Percentiles rank a stretch among this genome's conserved stretches.
Evolutionary conservation across 441 rosid genomes (phyloP).

Genomic region (Syzygium syzygioides): DNA sequence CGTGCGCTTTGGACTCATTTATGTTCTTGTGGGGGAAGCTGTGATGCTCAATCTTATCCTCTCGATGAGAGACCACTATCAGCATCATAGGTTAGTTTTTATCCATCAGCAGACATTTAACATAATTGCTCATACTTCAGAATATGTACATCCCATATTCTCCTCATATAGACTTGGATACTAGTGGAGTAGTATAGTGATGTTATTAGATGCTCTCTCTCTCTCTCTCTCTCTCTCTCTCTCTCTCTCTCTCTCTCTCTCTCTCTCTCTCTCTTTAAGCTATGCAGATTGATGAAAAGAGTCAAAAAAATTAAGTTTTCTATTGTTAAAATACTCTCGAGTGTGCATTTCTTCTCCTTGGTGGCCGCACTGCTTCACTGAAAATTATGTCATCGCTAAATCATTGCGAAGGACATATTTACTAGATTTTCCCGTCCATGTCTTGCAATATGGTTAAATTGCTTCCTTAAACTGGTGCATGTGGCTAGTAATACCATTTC

Average conservation of each 20-base stretch:
- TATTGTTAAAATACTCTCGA: neutral
- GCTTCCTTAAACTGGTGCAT: neutral
- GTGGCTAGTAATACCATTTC: neutral
- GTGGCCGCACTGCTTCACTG: neutral
- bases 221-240: neutral
- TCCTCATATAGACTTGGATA: neutral
- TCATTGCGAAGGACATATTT: neutral
- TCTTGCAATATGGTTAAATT: neutral
- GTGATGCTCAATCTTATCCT: slow-evolving; percentile 12
- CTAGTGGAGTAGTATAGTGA: neutral
- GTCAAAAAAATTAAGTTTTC: neutral
- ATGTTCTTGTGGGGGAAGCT: slow-evolving; percentile 13
- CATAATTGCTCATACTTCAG: neutral
- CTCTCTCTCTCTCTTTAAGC: neutral
- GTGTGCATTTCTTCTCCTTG: neutral
- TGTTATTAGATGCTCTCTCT: neutral
- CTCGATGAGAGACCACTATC: neutral
- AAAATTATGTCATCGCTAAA: neutral
- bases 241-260: neutral
- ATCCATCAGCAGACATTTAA: neutral
- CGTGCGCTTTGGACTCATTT: slow-evolving; percentile 10
- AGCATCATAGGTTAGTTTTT: slow-evolving; percentile 2
- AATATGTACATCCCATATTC: neutral
- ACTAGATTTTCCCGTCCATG: neutral
- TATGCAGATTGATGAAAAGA: neutral